Evolutionary conservation across 805 yeast genomes (phyloP).

Genomic region (Kazachstania kunashirensis): DNA sequence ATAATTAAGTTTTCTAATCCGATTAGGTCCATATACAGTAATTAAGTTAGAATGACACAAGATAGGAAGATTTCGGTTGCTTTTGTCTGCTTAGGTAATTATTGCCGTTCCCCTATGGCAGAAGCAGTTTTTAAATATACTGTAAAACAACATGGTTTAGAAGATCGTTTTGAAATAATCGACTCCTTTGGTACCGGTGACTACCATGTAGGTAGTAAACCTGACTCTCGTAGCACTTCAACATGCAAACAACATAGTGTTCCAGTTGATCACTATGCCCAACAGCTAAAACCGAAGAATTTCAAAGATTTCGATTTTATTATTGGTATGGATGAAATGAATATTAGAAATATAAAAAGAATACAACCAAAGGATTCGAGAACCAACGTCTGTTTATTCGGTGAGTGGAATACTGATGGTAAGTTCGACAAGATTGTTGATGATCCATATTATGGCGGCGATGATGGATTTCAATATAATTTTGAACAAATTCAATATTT

Average conservation of each 20-base stretch:
- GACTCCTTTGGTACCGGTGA: constrained; percentile 89
- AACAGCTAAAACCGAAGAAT: constrained; percentile 46
- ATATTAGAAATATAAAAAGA: constrained; percentile 40
- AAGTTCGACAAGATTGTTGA: constrained; percentile 51
- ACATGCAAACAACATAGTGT: constrained; percentile 66
- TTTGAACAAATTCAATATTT: constrained; percentile 69
- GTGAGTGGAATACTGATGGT: constrained; percentile 60
- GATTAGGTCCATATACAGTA: neutral
- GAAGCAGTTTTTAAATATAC: constrained; percentile 76
- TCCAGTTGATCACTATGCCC: constrained; percentile 66
- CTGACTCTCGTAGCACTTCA: constrained; percentile 64
- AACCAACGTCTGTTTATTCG: constrained; percentile 49
- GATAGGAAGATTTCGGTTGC: constrained; percentile 49
- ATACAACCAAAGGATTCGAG: constrained; percentile 42
- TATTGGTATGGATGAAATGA: constrained; percentile 62
- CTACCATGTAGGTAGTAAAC: constrained; percentile 73
- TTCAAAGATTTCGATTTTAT: constrained; percentile 55
- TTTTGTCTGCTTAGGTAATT: constrained; percentile 84
- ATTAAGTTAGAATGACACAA: no score
- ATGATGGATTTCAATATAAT: constrained; percentile 70
- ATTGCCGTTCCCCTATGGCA: constrained; percentile 97
- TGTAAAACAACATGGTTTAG: constrained; percentile 41
- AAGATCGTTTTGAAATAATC: constrained; percentile 39
- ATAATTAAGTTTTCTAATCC: no score
- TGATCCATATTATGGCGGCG: constrained; percentile 92